Evolutionary conservation across 2,329 filamentous ascomycete species (phyloP).

Genomic region (Graphilbum fragrans): DNA sequence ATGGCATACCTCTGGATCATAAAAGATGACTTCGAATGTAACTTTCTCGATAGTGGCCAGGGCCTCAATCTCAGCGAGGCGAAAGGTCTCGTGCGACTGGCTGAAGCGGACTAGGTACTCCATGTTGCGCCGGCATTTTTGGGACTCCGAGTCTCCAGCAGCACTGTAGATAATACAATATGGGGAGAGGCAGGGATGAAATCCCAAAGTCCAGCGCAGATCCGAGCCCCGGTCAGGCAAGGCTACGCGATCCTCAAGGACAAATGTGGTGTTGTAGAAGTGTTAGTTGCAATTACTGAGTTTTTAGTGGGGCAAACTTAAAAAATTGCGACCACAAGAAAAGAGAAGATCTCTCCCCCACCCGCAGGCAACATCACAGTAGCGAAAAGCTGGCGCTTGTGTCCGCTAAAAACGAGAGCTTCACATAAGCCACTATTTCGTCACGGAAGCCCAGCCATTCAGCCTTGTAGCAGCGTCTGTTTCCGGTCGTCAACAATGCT

Average conservation of each 20-base stretch:
- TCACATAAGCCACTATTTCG: not conserved
- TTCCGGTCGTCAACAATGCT: constrained; percentile 34
- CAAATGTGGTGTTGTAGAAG: no score
- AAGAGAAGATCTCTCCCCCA: not conserved
- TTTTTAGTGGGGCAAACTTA: constrained; percentile 7
- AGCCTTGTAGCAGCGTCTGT: not conserved
- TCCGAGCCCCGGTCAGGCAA: no score
- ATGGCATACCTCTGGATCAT: constrained; percentile 55
- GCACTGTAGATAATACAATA: no score
- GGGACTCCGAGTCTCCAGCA: no score
- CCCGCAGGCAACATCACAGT: not conserved
- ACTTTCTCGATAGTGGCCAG: constrained; percentile 59
- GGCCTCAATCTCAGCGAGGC: constrained; percentile 70
- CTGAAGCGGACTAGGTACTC: constrained; percentile 83
- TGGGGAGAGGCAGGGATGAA: no score
- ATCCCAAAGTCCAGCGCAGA: not conserved
- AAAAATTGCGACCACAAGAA: constrained; percentile 1
- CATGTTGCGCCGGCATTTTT: constrained; percentile 25
- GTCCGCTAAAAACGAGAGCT: no score
- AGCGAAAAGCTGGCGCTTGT: not conserved
- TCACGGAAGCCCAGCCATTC: not conserved
- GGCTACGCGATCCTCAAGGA: no score
- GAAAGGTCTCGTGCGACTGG: constrained; percentile 85
- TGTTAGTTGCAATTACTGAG: not conserved
- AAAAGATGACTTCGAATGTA: constrained; percentile 60